phyloP scores from a whole-genome alignment of 208 protist genomes.

The Cochliopodium minus region DNA sequence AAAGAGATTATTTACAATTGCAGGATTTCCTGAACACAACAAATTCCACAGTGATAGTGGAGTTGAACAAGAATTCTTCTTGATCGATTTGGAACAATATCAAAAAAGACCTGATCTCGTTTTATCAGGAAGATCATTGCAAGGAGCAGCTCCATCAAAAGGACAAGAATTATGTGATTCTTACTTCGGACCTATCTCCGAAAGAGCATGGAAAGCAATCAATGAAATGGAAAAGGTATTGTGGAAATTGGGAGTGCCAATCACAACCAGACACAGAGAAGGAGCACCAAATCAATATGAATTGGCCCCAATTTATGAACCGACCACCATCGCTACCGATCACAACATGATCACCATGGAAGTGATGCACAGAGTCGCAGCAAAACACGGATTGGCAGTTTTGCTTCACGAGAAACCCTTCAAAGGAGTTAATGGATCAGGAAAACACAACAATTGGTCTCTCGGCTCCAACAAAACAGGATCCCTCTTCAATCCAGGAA shows the following conservation, averaged over 20 bases:
- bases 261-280: constrained; percentile 51
- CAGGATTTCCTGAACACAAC: neutral
- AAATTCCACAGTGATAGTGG: constrained; percentile 17
- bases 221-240: constrained; percentile 18
- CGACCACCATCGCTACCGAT: constrained; percentile 32
- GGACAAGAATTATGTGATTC: constrained; percentile 53
- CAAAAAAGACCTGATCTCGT: too few species aligned
- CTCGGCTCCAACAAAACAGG: constrained; percentile 32
- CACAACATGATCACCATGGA: constrained; percentile 47
- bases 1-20: constrained; percentile 4
- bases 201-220: constrained; percentile 20
- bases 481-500: constrained; percentile 32
- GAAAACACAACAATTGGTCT: constrained; percentile 69
- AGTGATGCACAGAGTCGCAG: constrained; percentile 26
- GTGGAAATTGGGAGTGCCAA: constrained; percentile 52
- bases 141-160: constrained; percentile 23
- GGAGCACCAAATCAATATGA: constrained; percentile 62
- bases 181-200: constrained; percentile 40
- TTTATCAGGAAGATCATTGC: too few species aligned
- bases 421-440: constrained; percentile 43
- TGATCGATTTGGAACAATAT: constrained; percentile 43
- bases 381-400: constrained; percentile 31
- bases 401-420: constrained; percentile 73
- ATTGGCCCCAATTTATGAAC: constrained; percentile 49
- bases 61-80: constrained; percentile 57